Evolutionary conservation across 495 filamentous ascomycete genomes (phyloP).

Genomic region (Jackrogersella multiformis): DNA sequence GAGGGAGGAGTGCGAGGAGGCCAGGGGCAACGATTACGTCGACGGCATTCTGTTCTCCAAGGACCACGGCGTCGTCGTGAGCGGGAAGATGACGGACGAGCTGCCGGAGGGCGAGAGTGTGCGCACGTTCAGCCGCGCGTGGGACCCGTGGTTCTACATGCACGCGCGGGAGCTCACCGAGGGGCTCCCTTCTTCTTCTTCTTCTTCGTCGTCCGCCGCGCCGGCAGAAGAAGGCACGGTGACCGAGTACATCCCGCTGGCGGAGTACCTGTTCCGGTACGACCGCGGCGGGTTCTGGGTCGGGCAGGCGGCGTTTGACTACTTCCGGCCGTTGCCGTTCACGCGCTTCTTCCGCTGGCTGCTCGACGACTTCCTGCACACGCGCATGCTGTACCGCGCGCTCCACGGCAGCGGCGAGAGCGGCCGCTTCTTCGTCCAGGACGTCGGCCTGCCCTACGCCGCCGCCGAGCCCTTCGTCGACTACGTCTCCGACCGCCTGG

Average conservation of each 20-base stretch:
- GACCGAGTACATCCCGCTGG: conserved; percentile 60
- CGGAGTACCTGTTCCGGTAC: conserved; percentile 67
- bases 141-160: conserved; percentile 65
- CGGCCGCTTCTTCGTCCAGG: conserved; percentile 65
- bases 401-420: conserved; percentile 65
- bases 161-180: conserved; percentile 53
- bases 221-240: conserved; percentile 2
- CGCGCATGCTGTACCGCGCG: conserved; percentile 70
- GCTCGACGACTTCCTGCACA: conserved; percentile 71
- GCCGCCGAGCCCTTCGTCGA: conserved; percentile 62
- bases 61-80: conserved; percentile 62
- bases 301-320: conserved; percentile 62
- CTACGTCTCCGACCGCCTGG: conserved; percentile 57
- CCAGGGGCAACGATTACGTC: conserved; percentile 52
- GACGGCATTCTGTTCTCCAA: conserved; percentile 62
- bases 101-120: conserved; percentile 36
- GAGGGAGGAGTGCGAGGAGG: conserved; percentile 40
- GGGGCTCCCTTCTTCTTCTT: conserved; percentile 29
- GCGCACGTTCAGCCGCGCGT: conserved; percentile 56
- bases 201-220: conserved; percentile 15
- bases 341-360: conserved; percentile 63
- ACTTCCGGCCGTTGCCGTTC: conserved; percentile 65
- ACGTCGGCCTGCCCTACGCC: conserved; percentile 63
- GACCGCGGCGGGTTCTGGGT: conserved; percentile 71
- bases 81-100: conserved; percentile 60